Percentiles rank a stretch among this genome's conserved stretches.
Conservation (phyloP, 225 moss, liverwort and hornwort genomes). For the Pseudisothecium myosuroides region DNA sequence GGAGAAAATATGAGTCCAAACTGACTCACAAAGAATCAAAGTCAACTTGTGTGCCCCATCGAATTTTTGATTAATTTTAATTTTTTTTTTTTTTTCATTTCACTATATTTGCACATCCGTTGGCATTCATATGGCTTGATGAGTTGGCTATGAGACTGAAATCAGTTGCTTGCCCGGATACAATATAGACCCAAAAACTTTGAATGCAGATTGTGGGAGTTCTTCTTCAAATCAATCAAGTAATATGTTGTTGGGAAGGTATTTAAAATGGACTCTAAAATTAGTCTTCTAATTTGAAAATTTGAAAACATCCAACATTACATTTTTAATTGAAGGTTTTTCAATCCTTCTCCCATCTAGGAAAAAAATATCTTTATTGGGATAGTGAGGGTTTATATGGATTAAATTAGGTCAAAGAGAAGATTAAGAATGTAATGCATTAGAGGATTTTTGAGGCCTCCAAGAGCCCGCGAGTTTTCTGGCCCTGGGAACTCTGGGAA, state of each 20-base stretch:
- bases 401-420: background rate
- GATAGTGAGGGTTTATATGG: rapidly evolving
- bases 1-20: too few relatives aligned
- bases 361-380: rapidly evolving
- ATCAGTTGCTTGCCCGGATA: rapidly evolving
- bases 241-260: background rate
- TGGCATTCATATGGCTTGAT: background rate
- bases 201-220: background rate
- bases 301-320: background rate
- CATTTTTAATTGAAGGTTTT: background rate
- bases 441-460: background rate
- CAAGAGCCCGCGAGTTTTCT: too few relatives aligned
- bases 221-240: background rate
- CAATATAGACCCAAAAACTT: background rate
- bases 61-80: too few relatives aligned
- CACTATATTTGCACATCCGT: too few relatives aligned
- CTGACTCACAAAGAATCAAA: too few relatives aligned
- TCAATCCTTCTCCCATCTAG: rapidly evolving
- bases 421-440: background rate
- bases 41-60: too few relatives aligned
- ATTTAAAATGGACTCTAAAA: rapidly evolving
- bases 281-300: background rate
- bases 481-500: too few relatives aligned
- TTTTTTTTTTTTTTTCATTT: too few relatives aligned
- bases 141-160: background rate